Conservation (phyloP, 805 yeast genomes). For the Candida pseudoglaebosa region DNA sequence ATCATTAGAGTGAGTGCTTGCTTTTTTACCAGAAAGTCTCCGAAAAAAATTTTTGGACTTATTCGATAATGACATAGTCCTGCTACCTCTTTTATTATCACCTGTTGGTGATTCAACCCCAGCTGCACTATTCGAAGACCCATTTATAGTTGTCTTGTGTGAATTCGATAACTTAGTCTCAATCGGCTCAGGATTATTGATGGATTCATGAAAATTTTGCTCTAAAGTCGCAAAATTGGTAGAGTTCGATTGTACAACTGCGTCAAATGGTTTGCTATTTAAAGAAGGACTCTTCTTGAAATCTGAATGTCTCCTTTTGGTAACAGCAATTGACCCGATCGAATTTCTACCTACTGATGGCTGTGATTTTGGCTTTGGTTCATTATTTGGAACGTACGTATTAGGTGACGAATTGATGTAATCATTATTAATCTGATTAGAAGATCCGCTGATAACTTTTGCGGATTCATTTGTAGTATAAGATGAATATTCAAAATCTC, state of each 20-base stretch:
- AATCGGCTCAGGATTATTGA: not conserved
- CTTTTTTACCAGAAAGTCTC: conserved; percentile 27
- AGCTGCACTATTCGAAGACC: not conserved
- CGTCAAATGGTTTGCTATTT: not conserved
- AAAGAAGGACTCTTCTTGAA: not conserved
- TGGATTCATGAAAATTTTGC: not conserved
- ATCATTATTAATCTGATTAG: not conserved
- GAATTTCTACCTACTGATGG: not conserved
- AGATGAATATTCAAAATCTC: conserved; percentile 1
- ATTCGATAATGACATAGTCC: conserved; percentile 22
- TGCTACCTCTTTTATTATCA: conserved; percentile 15
- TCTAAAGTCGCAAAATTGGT: not conserved
- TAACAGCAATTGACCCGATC: not conserved
- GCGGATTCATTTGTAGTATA: conserved; percentile 1
- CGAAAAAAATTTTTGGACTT: conserved; percentile 31
- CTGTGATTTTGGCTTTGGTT: not conserved
- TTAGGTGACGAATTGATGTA: not conserved
- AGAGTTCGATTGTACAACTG: not conserved
- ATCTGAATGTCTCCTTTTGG: not conserved
- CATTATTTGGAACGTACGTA: not conserved
- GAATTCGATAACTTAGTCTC: not conserved
- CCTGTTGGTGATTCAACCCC: not conserved
- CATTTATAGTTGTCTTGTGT: not conserved
- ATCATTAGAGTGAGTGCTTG: conserved; percentile 9
- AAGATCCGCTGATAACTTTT: not conserved